These are phyloP conservation scores for Coelastrella sp. DNA, from an alignment of 139 green algal species.

Conservation along the genomic window DNA sequence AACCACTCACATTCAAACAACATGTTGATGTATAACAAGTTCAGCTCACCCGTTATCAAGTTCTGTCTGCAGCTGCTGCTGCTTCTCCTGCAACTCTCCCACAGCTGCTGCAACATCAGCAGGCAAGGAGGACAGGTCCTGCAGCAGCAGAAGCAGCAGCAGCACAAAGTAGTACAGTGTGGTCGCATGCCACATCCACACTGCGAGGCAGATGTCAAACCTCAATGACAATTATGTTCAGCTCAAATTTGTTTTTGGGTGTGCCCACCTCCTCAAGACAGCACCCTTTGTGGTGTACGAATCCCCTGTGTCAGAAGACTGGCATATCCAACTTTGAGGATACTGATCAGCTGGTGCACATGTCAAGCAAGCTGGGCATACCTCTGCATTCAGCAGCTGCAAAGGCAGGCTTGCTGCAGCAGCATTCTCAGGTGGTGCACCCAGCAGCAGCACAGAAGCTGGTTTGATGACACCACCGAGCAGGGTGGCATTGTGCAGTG, in stretches of 20 bases:
- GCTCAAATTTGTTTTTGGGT: no score
- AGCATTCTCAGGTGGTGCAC: conserved; percentile 46
- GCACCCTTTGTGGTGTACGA: no score
- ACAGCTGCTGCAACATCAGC: conserved; percentile 37
- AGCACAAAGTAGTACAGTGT: neutral
- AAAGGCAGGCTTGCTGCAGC: conserved; percentile 34
- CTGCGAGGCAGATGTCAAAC: neutral
- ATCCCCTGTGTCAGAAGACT: no score
- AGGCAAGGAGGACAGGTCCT: conserved; percentile 44
- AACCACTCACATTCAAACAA: no score
- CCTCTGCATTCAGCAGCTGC: conserved; percentile 34
- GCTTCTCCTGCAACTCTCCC: conserved; percentile 43
- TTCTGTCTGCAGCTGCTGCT: conserved; percentile 57
- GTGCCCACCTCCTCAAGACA: no score
- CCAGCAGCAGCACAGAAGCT: conserved; percentile 75
- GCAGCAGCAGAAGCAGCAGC: neutral
- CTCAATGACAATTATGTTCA: no score
- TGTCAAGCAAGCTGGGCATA: neutral
- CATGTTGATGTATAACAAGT: no score
- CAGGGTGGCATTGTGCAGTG: conserved; percentile 68
- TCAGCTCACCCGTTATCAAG: neutral
- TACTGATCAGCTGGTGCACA: no score
- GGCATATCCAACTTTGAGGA: no score
- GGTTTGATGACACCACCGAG: conserved; percentile 80
- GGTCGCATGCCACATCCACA: neutral